Evolutionary conservation across 2,329 filamentous ascomycete species (phyloP), one percentile per base, ranked within the genome.

Genomic region (Talaromyces funiculosus): DNA sequence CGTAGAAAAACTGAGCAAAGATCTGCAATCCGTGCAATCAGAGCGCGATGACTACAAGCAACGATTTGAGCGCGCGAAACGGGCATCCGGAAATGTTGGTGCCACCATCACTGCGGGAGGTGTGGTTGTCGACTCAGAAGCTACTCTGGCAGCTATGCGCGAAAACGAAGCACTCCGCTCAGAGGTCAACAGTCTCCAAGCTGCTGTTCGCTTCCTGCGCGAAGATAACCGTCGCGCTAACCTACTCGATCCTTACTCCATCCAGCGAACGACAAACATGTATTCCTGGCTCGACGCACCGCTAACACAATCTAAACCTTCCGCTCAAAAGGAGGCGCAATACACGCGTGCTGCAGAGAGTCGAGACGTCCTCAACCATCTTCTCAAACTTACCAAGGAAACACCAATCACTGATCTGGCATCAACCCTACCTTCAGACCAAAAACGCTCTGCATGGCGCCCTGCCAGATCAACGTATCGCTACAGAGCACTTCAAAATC

Each of bases 151-250:
- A 6, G 68, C 75, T 18, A 73, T 77, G 68, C 72, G 71, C n/a
- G 75, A 78, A 65, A 77, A 77, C 57, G 76, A 77, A 62, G 67
- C 70, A 56, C 72, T 78, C 26, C 73, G 76, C 29, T 67, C 73
- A 14, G 78, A 80, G 62, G 72, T 80, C 20, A 67, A 68, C 56
- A 75, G 70, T 63, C 72, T 80, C 12, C 76, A 79, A 69, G 72
- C 77, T n/a, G 75, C 77, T 1, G 74, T 80, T 6, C 76, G 78
- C 53, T 79, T 75, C 65, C 67, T 80, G 7, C 75, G 77, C 35
- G 73, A 76, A 57, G 78, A 80, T 55, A 79, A 77, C 61, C 73
- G 74, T 26, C 75, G 74, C 26, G 66, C 70, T 22, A 75, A 70
- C 53, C 68, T 76, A 22, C 70, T 76, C 51, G 74, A 77, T 59